Evolutionary conservation across 129 eudicot species (phyloP).

Genomic region (Glebionis coronaria): DNA sequence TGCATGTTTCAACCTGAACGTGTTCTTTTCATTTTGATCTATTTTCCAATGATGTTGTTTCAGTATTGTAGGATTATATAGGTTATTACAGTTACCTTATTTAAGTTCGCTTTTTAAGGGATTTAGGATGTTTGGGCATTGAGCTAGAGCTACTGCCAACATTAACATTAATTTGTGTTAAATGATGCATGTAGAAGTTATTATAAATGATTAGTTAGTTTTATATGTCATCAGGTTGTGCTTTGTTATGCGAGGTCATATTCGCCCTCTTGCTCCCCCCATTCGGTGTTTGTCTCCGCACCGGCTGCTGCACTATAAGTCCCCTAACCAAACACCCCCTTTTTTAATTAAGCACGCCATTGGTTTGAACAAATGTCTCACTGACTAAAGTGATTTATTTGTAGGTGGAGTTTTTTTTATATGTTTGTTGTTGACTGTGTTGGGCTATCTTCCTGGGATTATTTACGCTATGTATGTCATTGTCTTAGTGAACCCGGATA

Average conservation of each 20-base stretch:
- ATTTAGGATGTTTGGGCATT: too few species aligned
- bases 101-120: too few species aligned
- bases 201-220: too few species aligned
- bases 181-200: too few species aligned
- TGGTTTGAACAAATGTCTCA: constrained; percentile 26
- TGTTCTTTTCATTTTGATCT: background rate
- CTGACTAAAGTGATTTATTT: constrained; percentile 19
- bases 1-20: background rate
- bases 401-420: constrained; percentile 61
- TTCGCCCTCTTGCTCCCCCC: constrained; percentile 85
- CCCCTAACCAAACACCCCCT: background rate
- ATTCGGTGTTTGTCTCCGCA: constrained; percentile 87
- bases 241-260: constrained; percentile 50
- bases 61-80: too few species aligned
- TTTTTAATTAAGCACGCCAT: constrained; percentile 15
- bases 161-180: too few species aligned
- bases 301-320: constrained; percentile 88
- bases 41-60: too few species aligned
- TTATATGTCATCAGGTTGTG: constrained; percentile 61
- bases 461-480: constrained; percentile 63
- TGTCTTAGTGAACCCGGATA: constrained; percentile 51
- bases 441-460: constrained; percentile 64
- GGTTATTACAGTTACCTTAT: too few species aligned
- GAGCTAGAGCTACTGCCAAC: too few species aligned
- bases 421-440: constrained; percentile 48